A percentile compares a stretch with the other conserved stretches of the same genome.
These are phyloP conservation scores for Suhomyces emberorum DNA, from an alignment of 805 yeast species.

Conservation along the genomic window DNA sequence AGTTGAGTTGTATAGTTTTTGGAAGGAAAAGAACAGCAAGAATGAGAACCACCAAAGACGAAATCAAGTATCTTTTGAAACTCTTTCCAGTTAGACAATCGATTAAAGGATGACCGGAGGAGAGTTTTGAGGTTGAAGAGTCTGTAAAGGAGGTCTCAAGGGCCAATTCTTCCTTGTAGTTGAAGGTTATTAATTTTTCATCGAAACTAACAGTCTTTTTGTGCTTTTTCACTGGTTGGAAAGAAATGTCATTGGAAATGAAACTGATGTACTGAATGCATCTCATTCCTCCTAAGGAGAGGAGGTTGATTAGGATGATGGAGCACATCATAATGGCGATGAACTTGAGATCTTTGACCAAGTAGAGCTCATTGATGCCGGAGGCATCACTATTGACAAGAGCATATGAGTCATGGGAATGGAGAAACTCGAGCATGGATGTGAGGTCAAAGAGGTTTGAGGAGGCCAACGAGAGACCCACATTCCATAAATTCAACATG, in stretches of 20 bases:
- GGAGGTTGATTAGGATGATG: constrained; percentile 9
- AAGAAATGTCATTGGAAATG: constrained; percentile 7
- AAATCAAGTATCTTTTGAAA: constrained; percentile 1
- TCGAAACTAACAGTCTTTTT: constrained; percentile 18
- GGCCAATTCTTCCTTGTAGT: constrained; percentile 8
- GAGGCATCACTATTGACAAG: constrained; percentile 3
- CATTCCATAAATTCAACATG: constrained; percentile 5
- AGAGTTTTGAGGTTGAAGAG: not conserved
- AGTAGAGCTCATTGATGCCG: constrained; percentile 7
- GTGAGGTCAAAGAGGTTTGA: constrained; percentile 5
- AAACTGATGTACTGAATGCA: constrained; percentile 16
- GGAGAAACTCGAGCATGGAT: not conserved
- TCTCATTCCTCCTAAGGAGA: constrained; percentile 12
- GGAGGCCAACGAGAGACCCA: constrained; percentile 1
- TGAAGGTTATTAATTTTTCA: constrained; percentile 13
- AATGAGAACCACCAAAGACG: not conserved
- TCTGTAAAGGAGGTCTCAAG: not conserved
- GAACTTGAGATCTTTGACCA: constrained; percentile 12
- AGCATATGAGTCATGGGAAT: not conserved
- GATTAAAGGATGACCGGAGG: not conserved
- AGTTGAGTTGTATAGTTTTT: constrained; percentile 15
- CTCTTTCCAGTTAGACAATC: not conserved
- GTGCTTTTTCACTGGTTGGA: constrained; percentile 7
- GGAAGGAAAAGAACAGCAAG: constrained; percentile 10
- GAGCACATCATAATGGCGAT: constrained; percentile 10